Conservation (phyloP, 2,329 filamentous ascomycete genomes). For the Paraphoma sp. region DNA sequence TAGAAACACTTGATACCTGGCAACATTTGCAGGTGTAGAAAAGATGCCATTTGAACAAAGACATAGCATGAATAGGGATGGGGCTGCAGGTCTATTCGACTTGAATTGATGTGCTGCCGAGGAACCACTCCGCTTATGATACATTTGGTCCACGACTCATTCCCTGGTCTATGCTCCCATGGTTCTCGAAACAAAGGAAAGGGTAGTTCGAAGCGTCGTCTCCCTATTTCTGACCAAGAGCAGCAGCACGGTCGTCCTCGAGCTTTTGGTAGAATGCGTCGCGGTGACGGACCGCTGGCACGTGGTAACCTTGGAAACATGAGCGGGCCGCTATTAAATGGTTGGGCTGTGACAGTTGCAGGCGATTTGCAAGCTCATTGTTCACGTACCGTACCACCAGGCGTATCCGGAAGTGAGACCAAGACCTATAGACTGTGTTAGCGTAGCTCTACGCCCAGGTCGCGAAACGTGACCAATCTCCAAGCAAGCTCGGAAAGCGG, state of each 20-base stretch:
- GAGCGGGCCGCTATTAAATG: not conserved
- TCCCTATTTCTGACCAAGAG: constrained; percentile 49
- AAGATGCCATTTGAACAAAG: not conserved
- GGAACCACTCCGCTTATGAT: constrained; percentile 39
- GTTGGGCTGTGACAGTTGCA: not conserved
- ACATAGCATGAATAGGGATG: not conserved
- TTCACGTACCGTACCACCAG: constrained; percentile 69
- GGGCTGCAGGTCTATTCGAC: constrained; percentile 7
- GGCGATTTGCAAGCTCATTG: not conserved
- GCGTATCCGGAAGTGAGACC: constrained; percentile 68
- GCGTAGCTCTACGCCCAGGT: constrained; percentile 18
- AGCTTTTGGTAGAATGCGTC: constrained; percentile 69
- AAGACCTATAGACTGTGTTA: constrained; percentile 58
- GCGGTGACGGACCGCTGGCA: constrained; percentile 68
- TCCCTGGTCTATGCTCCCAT: constrained; percentile 31
- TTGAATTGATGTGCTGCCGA: constrained; percentile 29
- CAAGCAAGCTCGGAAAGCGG: not conserved
- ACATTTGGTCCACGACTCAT: constrained; percentile 34
- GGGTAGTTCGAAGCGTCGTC: constrained; percentile 14
- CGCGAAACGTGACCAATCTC: not conserved
- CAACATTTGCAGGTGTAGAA: no score
- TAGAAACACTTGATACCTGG: no score
- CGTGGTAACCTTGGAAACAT: constrained; percentile 64
- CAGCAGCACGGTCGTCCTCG: constrained; percentile 64
- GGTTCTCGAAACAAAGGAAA: constrained; percentile 37